Percentiles rank a stretch among this genome's conserved stretches.
These are phyloP conservation scores for Spongiforma sp. DNA, from an alignment of 1,284 basidiomycete species.

Conservation along the genomic window DNA sequence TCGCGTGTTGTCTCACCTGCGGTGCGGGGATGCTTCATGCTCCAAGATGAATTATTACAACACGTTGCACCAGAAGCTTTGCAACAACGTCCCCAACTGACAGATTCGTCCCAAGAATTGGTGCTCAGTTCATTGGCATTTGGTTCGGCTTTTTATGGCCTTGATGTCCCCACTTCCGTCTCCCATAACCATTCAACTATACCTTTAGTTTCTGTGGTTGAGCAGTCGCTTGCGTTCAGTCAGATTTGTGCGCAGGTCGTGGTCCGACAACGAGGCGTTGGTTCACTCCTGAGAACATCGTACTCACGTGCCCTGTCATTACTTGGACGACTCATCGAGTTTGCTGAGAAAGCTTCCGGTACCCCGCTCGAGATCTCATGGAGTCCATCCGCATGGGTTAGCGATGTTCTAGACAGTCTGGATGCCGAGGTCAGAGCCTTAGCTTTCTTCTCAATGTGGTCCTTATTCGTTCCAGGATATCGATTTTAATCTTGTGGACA, in stretches of 20 bases:
- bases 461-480: conserved; percentile 46
- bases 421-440: conserved; percentile 53
- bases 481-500: conserved; percentile 73
- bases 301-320: conserved; percentile 56
- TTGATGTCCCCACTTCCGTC: conserved; percentile 39
- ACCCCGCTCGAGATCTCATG: conserved; percentile 49
- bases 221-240: conserved; percentile 56
- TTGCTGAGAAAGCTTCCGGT: conserved; percentile 42
- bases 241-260: conserved; percentile 49
- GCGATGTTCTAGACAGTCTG: conserved; percentile 52
- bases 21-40: conserved; percentile 51
- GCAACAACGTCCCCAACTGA: conserved; percentile 52
- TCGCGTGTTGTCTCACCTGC: conserved; percentile 41
- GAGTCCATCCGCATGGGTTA: conserved; percentile 63
- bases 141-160: conserved; percentile 63
- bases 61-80: conserved; percentile 58
- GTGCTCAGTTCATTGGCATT: conserved; percentile 54
- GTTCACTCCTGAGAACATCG: conserved; percentile 47
- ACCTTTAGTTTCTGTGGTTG: conserved; percentile 63
- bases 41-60: conserved; percentile 59
- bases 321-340: conserved; percentile 52
- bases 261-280: conserved; percentile 34
- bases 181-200: conserved; percentile 37
- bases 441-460: neutral
- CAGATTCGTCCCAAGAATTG: conserved; percentile 38